Evolutionary conservation across 106 monocot species (phyloP), one percentile per base, ranked within the genome.

Genomic region (Dendrobium nobile): DNA sequence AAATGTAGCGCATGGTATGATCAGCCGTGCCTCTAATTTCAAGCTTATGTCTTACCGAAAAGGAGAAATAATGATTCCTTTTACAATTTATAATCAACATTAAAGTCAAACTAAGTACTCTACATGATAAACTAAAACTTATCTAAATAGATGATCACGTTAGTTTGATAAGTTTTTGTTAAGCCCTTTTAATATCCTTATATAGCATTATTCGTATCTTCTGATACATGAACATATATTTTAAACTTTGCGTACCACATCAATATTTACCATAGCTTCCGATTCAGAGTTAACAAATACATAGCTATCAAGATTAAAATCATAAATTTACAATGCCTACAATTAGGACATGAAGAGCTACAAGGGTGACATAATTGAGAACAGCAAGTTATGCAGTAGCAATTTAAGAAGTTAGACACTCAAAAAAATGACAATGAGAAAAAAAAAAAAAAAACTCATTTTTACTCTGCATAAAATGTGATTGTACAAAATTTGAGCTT

Each of bases 401-500:
- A 75, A 19, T 75, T 75, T 44, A 7, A 43, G 37, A 24, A 44
- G 15, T 15, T 13, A 51, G 51, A 15, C 13, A 13, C 51, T 51
- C 10, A 51, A 51, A 51, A 37, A 51, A 51, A 15, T 51, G 10
- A 13, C 51, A 10, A 51, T 4, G 51, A 51, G 51, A 15, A 51
- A 51, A n/a, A n/a, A n/a, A n/a, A n/a, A n/a, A n/a, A n/a, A n/a
- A 51, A 51, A 13, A 51, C 15, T 15, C 9, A 51, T 51, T 47
- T 44, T 18, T 20, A 9, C 27, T 67, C n/a, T 40, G 65, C 40
- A 55, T 48, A 42, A 59, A 78, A 40, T 18, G 1, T 65, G 67
- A 72, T 64, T 55, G 18, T 1, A 20, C 26, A 73, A 41, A 67
- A 22, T 3, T 9, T 31, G 22, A 27, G 16, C 88, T 81, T 88